Base-by-base conservation (phyloP, 805 yeast genomes). In the Grigorovia jiainica region DNA sequence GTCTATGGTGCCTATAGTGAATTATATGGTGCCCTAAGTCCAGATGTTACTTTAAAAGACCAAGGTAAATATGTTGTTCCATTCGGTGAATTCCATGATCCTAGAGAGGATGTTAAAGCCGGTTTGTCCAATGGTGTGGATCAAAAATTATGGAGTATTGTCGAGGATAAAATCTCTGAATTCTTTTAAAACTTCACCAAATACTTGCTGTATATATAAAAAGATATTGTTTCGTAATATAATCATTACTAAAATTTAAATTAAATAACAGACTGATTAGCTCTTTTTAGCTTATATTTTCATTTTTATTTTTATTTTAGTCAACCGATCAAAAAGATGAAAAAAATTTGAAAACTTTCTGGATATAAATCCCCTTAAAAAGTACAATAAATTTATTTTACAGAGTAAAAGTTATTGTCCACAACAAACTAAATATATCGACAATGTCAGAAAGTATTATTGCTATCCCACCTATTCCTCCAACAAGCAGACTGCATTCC, bases 1-100 rank as follows among this genome's bases (percentile, higher is more conserved):
- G 46, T 46, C 21, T 53, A 52, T 17, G 71, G 71, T 29, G 69
- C 69, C 4, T 62, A 61, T 46, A 49, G 66, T 3, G 68, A 61
- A 44, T 47, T 64, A 24, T 66, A 47, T 47, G 67, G 61, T 11
- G 67, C 65, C 4, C 54, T 67, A 16, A 50, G 55, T 18, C 66
- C 68, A 18, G 53, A 49, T 2, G 43, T 66, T 15, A 52, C 59
- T 3, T 49, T 53, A 10, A 44, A 44, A 20, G 48, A 51, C 30
- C 51, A 48, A 31, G 68, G 68, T 13, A 53, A 52, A 4, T 54
- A 68, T 50, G 43, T 69, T 42, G 47, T 64, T 42, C 57, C 70
- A 10, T 66, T 60, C 48, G 70, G 61, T 17, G 54, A 43, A 39
- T 38, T 46, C 36, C 60, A 54, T 45, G 54, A 50, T 13, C 57